Percentiles rank a stretch among this genome's conserved stretches.
These are phyloP conservation scores for Cladosporium sp. DNA, from an alignment of 2,329 filamentous ascomycete genomes.

Conservation along the genomic window DNA sequence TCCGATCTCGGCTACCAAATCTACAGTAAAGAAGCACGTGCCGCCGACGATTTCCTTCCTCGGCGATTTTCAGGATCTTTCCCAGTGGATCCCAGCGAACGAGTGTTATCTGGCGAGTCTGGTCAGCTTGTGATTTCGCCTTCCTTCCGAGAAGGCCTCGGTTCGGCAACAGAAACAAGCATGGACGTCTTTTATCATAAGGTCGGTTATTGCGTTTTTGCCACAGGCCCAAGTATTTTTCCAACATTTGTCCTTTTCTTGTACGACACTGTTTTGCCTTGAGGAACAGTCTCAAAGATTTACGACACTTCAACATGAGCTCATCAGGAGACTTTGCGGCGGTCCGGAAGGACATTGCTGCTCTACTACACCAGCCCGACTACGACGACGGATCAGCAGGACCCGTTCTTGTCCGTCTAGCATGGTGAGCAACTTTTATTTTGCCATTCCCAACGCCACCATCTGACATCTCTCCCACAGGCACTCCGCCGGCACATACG, in stretches of 20 bases:
- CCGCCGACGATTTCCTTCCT: slow-evolving; percentile 14
- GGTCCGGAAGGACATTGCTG: slow-evolving; percentile 57
- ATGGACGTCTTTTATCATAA: background rate
- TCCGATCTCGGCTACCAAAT: slow-evolving; percentile 11
- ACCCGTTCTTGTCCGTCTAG: slow-evolving; percentile 64
- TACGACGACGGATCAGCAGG: slow-evolving; percentile 68
- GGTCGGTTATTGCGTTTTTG: background rate
- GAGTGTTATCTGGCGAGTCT: background rate
- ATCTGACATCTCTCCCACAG: slow-evolving; percentile 37
- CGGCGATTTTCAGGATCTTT: background rate
- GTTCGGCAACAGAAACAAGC: slow-evolving; percentile 16
- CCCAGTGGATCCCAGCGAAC: slow-evolving; percentile 3
- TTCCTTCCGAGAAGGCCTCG: slow-evolving; percentile 12
- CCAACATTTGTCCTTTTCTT: background rate
- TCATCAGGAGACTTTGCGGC: slow-evolving; percentile 41
- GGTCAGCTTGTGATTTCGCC: slow-evolving; percentile 10
- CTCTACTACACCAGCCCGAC: slow-evolving; percentile 51
- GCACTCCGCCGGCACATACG: slow-evolving; percentile 67
- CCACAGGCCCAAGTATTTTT: slow-evolving; percentile 18
- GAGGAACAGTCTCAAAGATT: background rate
- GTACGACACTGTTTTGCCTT: background rate
- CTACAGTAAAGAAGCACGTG: background rate
- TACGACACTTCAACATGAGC: background rate
- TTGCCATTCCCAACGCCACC: background rate
- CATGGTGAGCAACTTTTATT: slow-evolving; percentile 52